Percentiles rank a stretch among this genome's conserved stretches.
Conservation (phyloP, 192 early-diverging fungal species). For the Geranomyces michiganensis region DNA sequence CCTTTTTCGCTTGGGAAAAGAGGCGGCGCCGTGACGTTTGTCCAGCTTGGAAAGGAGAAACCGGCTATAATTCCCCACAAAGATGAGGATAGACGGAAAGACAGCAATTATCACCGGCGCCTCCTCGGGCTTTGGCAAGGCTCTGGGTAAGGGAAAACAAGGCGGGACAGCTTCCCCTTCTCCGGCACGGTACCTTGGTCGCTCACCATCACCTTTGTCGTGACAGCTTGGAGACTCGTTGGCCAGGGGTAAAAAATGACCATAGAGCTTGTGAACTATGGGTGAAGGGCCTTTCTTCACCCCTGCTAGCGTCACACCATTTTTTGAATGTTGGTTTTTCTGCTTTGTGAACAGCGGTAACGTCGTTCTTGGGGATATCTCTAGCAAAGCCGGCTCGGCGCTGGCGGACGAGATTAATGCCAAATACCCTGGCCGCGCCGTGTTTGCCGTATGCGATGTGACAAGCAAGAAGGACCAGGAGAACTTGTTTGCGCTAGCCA, state of each 20-base stretch:
- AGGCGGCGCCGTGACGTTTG: too few relatives aligned
- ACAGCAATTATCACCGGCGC: conserved; percentile 73
- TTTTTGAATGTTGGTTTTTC: too few relatives aligned
- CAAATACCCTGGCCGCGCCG: conserved; percentile 47
- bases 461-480: conserved; percentile 68
- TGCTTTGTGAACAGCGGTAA: conserved; percentile 46
- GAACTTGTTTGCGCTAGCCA: conserved; percentile 62
- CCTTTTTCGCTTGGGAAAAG: too few relatives aligned
- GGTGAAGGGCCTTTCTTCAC: too few relatives aligned
- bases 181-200: too few relatives aligned
- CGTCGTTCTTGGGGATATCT: conserved; percentile 67
- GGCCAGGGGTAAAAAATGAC: conserved; percentile 56
- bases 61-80: too few relatives aligned
- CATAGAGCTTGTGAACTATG: too few relatives aligned
- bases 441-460: conserved; percentile 70
- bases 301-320: too few relatives aligned
- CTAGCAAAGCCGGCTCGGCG: conserved; percentile 38
- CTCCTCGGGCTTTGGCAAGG: conserved; percentile 69
- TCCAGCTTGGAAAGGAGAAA: too few relatives aligned
- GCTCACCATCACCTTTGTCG: too few relatives aligned
- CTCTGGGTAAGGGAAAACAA: conserved; percentile 40
- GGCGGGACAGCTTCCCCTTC: too few relatives aligned
- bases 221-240: conserved; percentile 50
- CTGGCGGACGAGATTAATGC: conserved; percentile 28
- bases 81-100: conserved; percentile 50